Evolutionary conservation across 2,329 filamentous ascomycete species (phyloP).

Genomic region (Botrytis fabae): DNA sequence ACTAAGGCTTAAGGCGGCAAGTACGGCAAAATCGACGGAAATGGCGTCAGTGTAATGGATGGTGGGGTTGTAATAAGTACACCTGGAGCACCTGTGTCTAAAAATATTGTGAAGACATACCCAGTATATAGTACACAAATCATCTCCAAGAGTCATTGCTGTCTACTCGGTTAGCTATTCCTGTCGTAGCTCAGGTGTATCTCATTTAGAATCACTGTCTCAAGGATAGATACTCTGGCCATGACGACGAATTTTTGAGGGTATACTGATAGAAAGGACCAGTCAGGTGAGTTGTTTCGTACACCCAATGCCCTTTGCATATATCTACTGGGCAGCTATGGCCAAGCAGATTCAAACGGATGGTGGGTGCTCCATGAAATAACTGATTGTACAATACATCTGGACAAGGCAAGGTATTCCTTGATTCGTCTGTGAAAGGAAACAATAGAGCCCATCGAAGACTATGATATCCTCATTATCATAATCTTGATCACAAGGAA

Average conservation of each 20-base stretch:
- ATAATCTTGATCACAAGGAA: background rate
- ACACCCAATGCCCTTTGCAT: background rate
- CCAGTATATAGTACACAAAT: background rate
- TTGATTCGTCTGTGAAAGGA: background rate
- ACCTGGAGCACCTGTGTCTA: background rate
- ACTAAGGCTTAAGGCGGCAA: constrained; percentile 5
- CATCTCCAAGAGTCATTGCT: no score
- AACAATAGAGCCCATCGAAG: background rate
- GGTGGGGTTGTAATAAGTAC: background rate
- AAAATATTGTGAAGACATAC: background rate
- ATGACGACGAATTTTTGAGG: background rate
- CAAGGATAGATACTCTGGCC: background rate
- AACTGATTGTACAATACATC: background rate
- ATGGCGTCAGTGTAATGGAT: constrained; percentile 10
- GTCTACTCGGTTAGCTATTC: no score
- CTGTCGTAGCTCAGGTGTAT: no score
- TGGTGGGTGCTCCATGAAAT: background rate
- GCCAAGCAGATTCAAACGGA: background rate
- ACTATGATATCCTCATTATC: background rate
- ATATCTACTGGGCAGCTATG: background rate
- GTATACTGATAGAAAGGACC: background rate
- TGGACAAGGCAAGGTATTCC: background rate
- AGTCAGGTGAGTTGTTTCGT: background rate
- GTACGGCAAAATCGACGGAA: constrained; percentile 3
- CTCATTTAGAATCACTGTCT: no score